These are phyloP conservation scores for Colletotrichum sidae DNA, from an alignment of 2,329 filamentous ascomycete species.

Conservation along the genomic window DNA sequence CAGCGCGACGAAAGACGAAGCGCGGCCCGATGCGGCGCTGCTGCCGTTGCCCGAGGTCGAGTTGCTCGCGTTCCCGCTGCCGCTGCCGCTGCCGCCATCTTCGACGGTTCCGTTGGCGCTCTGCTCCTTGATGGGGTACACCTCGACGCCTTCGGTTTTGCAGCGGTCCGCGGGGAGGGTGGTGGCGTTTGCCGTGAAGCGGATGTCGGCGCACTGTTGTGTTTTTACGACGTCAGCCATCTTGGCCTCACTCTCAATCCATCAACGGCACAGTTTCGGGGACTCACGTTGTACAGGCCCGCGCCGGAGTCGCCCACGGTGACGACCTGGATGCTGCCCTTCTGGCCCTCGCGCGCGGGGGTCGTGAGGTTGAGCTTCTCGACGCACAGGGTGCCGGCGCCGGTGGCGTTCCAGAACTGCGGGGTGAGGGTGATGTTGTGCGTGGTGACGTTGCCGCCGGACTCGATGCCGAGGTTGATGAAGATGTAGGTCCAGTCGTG, in stretches of 20 bases:
- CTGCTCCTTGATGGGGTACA: conserved; percentile 46
- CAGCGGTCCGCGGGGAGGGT: conserved; percentile 62
- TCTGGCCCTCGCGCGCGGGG: conserved; percentile 68
- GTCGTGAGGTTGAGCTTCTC: conserved; percentile 66
- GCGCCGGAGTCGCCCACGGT: conserved; percentile 68
- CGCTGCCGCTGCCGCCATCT: conserved; percentile 20
- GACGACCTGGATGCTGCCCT: conserved; percentile 77
- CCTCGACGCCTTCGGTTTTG: conserved; percentile 67
- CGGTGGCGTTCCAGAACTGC: conserved; percentile 68
- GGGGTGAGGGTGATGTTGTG: conserved; percentile 78
- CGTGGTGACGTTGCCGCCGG: conserved; percentile 60
- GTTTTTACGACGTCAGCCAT: conserved; percentile 29
- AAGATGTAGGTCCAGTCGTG: conserved; percentile 65
- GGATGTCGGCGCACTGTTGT: conserved; percentile 78
- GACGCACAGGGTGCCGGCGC: conserved; percentile 74
- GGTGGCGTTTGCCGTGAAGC: conserved; percentile 66
- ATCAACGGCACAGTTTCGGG: background rate
- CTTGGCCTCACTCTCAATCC: background rate
- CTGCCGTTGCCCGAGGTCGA: conserved; percentile 22
- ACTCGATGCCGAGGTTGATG: conserved; percentile 64
- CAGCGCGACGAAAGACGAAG: conserved; percentile 44
- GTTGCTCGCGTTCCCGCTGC: conserved; percentile 34
- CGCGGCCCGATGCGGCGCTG: conserved; percentile 36
- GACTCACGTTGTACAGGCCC: conserved; percentile 74
- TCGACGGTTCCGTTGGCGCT: conserved; percentile 37